phyloP scores from a whole-genome alignment of 2,329 filamentous ascomycete species.

The Colletotrichum cordylinicola region DNA sequence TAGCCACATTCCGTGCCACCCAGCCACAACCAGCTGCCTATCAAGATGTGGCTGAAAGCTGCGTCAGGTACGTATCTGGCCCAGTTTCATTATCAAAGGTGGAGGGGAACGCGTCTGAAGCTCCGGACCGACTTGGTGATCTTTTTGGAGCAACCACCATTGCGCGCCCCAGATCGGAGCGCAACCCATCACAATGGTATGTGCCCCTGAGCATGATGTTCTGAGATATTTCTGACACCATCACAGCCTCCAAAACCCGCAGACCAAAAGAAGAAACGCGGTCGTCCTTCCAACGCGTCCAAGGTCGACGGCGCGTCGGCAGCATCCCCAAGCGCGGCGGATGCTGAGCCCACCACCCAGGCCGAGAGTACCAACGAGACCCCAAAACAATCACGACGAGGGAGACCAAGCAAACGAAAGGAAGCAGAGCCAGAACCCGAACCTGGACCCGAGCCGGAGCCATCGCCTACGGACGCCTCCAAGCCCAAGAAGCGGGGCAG shows the following conservation, averaged over 20 bases:
- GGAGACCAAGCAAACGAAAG: conserved; percentile 25
- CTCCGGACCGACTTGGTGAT: background rate
- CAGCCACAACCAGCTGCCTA: background rate
- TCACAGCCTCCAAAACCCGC: conserved; percentile 10
- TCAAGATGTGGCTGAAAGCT: background rate
- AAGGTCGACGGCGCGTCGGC: conserved; percentile 29
- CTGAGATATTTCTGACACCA: background rate
- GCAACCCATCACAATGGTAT: conserved; percentile 5
- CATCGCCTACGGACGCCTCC: background rate
- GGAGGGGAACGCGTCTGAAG: conserved; percentile 9
- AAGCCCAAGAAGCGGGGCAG: conserved; percentile 10
- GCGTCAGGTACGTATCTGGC: background rate
- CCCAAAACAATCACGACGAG: conserved; percentile 29
- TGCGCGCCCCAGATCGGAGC: background rate
- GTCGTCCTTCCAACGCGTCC: conserved; percentile 47
- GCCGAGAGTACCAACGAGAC: conserved; percentile 25
- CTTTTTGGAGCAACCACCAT: background rate
- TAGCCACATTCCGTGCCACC: background rate
- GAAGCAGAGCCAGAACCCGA: background rate
- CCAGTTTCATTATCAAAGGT: background rate
- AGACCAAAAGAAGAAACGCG: conserved; percentile 49
- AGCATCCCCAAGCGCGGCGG: conserved; percentile 27
- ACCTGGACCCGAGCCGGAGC: background rate
- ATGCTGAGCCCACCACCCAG: conserved; percentile 17
- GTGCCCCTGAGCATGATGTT: background rate